Conservation (phyloP, 192 early-diverging fungal genomes). For the Pecoramyces ruminantium region DNA sequence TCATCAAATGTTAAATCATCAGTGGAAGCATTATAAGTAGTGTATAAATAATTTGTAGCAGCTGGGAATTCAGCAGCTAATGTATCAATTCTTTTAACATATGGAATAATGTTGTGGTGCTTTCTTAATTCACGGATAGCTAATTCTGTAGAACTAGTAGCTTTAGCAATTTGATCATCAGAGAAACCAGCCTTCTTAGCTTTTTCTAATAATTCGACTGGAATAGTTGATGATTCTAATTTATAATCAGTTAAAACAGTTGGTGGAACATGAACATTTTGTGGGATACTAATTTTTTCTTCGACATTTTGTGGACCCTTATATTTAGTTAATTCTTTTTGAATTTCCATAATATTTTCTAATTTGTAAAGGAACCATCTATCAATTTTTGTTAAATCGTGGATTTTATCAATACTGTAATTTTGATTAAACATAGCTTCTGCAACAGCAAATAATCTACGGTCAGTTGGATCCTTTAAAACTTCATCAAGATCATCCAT, state of each 20-base stretch:
- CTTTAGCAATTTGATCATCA: slow-evolving; percentile 64
- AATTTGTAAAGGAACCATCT: slow-evolving; percentile 83
- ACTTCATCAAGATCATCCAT: slow-evolving; percentile 36
- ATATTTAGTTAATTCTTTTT: slow-evolving; percentile 22
- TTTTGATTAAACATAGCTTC: slow-evolving; percentile 62
- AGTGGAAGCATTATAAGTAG: slow-evolving; percentile 82
- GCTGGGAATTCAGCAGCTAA: slow-evolving; percentile 93
- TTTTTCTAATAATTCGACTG: slow-evolving; percentile 29
- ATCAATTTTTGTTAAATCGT: slow-evolving; percentile 73
- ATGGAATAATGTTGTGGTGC: slow-evolving; percentile 58
- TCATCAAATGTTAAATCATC: slow-evolving; percentile 78
- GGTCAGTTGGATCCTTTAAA: slow-evolving; percentile 59
- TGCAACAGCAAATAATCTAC: slow-evolving; percentile 64
- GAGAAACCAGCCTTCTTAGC: slow-evolving; percentile 85
- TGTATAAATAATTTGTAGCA: slow-evolving; percentile 90
- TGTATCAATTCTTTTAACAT: slow-evolving; percentile 90
- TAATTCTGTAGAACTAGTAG: slow-evolving; percentile 27
- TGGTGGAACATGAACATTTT: slow-evolving; percentile 9
- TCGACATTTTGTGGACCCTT: slow-evolving; percentile 3
- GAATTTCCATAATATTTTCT: slow-evolving; percentile 53
- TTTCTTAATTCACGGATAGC: slow-evolving; percentile 54
- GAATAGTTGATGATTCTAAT: slow-evolving; percentile 7
- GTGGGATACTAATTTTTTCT: background rate
- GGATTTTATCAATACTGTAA: slow-evolving; percentile 59
- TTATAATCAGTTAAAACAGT: slow-evolving; percentile 14